Evolutionary conservation across 495 filamentous ascomycete species (phyloP).

Genomic region (Polyplosphaeria fusca): DNA sequence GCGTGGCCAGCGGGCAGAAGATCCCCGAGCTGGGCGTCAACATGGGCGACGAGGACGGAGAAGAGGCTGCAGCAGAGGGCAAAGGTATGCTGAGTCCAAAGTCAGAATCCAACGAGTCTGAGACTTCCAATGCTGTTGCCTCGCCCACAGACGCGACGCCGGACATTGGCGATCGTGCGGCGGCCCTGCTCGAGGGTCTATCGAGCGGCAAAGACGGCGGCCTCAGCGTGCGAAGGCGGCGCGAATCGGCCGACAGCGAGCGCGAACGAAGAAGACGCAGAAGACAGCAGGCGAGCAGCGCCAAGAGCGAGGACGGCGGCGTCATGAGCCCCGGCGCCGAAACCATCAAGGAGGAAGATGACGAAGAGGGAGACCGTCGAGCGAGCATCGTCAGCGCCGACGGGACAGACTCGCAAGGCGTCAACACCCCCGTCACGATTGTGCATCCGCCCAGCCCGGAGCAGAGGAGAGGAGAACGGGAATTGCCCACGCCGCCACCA

Average conservation of each 20-base stretch:
- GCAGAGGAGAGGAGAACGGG: slow-evolving; percentile 11
- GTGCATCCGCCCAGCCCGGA: slow-evolving; percentile 37
- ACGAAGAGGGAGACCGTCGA: slow-evolving; percentile 20
- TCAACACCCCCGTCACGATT: slow-evolving; percentile 32
- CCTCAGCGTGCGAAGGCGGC: slow-evolving; percentile 35
- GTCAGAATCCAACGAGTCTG: slow-evolving; percentile 18
- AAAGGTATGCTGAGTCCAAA: slow-evolving; percentile 24
- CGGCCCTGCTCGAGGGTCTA: slow-evolving; percentile 76
- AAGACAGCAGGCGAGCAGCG: slow-evolving; percentile 16
- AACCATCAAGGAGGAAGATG: slow-evolving; percentile 26
- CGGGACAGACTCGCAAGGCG: slow-evolving; percentile 1
- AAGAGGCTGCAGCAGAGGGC: slow-evolving; percentile 36
- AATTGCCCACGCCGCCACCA: slow-evolving; percentile 26
- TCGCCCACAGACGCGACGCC: slow-evolving; percentile 36
- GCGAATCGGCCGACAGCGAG: slow-evolving; percentile 40
- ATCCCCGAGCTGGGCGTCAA: slow-evolving; percentile 60
- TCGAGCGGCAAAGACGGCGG: slow-evolving; percentile 47
- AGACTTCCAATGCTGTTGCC: slow-evolving; percentile 24
- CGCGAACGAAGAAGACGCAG: slow-evolving; percentile 34
- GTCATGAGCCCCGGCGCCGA: slow-evolving; percentile 15
- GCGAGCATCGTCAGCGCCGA: neutral
- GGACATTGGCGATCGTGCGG: slow-evolving; percentile 74
- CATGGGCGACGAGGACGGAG: slow-evolving; percentile 46
- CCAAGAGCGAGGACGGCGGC: slow-evolving; percentile 20
- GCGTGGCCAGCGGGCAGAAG: slow-evolving; percentile 80